Evolutionary conservation across 805 yeast genomes (phyloP), one percentile per base, ranked within the genome.

Genomic region (Spathaspora sp.): DNA sequence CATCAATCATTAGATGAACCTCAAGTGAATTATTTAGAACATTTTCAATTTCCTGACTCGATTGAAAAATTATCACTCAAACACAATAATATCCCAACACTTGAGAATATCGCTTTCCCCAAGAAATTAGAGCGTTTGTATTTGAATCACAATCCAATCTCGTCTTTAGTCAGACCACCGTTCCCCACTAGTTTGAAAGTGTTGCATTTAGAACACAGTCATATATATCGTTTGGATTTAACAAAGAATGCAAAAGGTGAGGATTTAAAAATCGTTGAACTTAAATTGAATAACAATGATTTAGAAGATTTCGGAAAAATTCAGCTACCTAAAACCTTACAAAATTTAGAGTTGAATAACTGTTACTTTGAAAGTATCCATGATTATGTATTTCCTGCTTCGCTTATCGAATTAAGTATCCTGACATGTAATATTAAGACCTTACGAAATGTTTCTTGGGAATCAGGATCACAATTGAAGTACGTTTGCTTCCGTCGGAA

Each of bases 171-270:
- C 1, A 35, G 52, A n/a, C 57, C 51, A 28, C 44, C 44, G 20
- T 39, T 62, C 5, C 62, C 65, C 5, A 35, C 48, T 2, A 19
- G 49, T 8, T 52, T 55, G n/a, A 19, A 50, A 2, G 48, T 50
- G 2, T 5, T 63, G 11, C 59, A 60, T 46, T 51, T 60, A 6
- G 61, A 64, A 4, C 65, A 63, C 31, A 63, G 62, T 46, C n/a
- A 26, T 12, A 23, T 62, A 4, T 14, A 47, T 5, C 57, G 52
- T 2, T 35, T 61, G 1, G 55, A 60, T 45, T 50, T 63, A 5
- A 40, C 47, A 2, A 42, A 28, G 3, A 62, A 60, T 48, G 44
- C 46, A 3, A 7, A 16, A 17, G 59, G 57, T 3, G 59, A 55
- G 31, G 14, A 28, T 7, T 35, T 59, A 9, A 19, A 47, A 2